These are phyloP conservation scores for Capronia americana DNA, from an alignment of 2,329 filamentous ascomycete species.

Conservation along the genomic window DNA sequence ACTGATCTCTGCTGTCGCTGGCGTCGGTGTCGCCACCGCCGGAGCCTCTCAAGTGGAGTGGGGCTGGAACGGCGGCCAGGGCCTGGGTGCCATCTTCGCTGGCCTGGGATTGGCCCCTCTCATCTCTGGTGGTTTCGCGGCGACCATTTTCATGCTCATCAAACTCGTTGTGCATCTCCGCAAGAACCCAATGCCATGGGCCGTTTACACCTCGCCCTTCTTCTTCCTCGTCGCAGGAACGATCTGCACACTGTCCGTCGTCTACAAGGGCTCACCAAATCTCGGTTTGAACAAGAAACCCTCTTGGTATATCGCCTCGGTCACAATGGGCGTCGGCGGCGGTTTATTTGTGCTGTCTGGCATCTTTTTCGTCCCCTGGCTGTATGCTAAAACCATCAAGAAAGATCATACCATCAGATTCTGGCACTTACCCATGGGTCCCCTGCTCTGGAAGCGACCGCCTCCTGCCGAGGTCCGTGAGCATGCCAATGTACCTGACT, in stretches of 20 bases:
- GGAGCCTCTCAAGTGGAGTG: conserved; percentile 68
- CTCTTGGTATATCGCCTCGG: conserved; percentile 68
- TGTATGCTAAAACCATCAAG: conserved; percentile 71
- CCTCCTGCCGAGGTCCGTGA: conserved; percentile 58
- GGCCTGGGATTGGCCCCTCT: conserved; percentile 73
- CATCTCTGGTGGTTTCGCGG: conserved; percentile 69
- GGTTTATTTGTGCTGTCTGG: conserved; percentile 66
- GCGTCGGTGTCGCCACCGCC: conserved; percentile 71
- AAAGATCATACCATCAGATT: conserved; percentile 69
- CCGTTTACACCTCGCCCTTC: conserved; percentile 74
- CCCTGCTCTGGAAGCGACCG: conserved; percentile 67
- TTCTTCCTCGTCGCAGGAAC: conserved; percentile 79
- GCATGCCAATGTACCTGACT: conserved; percentile 70
- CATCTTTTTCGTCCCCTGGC: conserved; percentile 75
- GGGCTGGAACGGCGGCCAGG: conserved; percentile 73
- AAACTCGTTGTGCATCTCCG: conserved; percentile 74
- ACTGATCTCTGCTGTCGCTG: conserved; percentile 71
- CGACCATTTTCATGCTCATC: conserved; percentile 74
- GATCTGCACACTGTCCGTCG: conserved; percentile 74
- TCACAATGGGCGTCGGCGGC: conserved; percentile 68
- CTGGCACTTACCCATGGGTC: conserved; percentile 68
- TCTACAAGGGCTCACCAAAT: conserved; percentile 79
- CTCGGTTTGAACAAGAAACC: conserved; percentile 71
- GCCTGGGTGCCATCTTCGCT: conserved; percentile 74
- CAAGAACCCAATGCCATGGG: conserved; percentile 74